phyloP scores from a whole-genome alignment of 495 filamentous ascomycete genomes.

The Clavariopsis aquatica region DNA sequence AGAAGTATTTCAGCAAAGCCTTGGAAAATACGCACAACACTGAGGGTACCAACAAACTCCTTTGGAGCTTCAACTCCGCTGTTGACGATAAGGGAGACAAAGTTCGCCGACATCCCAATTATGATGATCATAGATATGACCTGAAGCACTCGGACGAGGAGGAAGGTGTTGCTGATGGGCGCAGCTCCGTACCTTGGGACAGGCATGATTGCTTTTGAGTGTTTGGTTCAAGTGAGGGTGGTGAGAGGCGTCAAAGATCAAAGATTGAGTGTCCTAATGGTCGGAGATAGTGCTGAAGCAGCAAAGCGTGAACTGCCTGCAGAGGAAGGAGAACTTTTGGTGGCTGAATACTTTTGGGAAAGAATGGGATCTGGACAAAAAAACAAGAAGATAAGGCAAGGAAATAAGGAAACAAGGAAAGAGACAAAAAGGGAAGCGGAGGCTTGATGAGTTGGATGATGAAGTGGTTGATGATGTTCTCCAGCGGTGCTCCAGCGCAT shows the following conservation, averaged over 20 bases:
- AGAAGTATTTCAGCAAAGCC: conserved; percentile 2
- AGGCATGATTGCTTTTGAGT: conserved; percentile 46
- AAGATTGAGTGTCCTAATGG: conserved; percentile 28
- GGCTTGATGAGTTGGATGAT: conserved; percentile 29
- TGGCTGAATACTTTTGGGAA: conserved; percentile 39
- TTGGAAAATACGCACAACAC: conserved; percentile 62
- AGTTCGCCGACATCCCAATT: conserved; percentile 79
- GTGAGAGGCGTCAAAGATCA: conserved; percentile 11
- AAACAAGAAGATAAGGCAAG: conserved; percentile 13
- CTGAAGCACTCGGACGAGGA: conserved; percentile 69
- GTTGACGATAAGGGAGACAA: conserved; percentile 75
- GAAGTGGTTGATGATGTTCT: conserved; percentile 33
- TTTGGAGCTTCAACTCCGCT: conserved; percentile 63
- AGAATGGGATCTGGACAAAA: conserved; percentile 32
- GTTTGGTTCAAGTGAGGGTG: conserved; percentile 1
- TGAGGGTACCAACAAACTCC: conserved; percentile 75
- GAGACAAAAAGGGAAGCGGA: conserved; percentile 38
- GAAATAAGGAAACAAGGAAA: conserved; percentile 34
- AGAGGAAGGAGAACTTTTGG: conserved; percentile 32
- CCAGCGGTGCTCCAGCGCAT: conserved; percentile 11
- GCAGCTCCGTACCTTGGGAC: conserved; percentile 63
- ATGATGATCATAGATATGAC: conserved; percentile 70
- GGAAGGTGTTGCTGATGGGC: conserved; percentile 72
- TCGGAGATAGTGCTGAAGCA: conserved; percentile 25
- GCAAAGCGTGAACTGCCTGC: conserved; percentile 39